Base-by-base conservation (phyloP, 371 early-diverging fungal genomes). In the Syncephalastrum contaminatum region DNA sequence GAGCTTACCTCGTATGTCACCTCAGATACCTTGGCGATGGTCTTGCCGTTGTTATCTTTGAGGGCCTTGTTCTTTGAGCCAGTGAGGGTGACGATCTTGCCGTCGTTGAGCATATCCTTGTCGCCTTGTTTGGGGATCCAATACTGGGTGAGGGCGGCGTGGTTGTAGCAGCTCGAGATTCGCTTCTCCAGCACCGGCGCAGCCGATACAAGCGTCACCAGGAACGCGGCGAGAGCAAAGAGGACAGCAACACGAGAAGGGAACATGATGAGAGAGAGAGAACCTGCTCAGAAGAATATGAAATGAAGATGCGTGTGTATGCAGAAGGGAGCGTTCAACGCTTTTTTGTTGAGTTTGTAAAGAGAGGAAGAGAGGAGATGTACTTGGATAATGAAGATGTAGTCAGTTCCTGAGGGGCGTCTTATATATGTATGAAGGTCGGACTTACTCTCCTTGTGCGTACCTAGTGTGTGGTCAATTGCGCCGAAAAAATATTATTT, bases 61-160 rank as follows among this genome's bases (percentile, higher is more conserved):
- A 70, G 42, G 7, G 58, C 10, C 43, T 55, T 61, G 4, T 47
- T 51, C 42, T 66, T 63, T 2, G 62, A 16, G 10, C 71, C 67
- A 3, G 42, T 61, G 18, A 70, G 46, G 12, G 43, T 42, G 2
- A 70, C 56, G 5, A 27, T 45, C 10, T 52, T 15, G n/a, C 71
- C 64, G 39, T 62, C 47, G 25, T 66, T 66, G 24, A 54, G 24
- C 55, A 61, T 58, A 43, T 64, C 67, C 27, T 57, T 39, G 14
- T 60, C 60, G 13, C 67, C 67, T 57, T 70, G 52, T 41, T 67
- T 70, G 7, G 64, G 64, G 21, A 66, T 64, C 71, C 64, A 70
- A 43, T 70, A 70, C 19, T 57, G 51, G 13, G 62, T 62, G 41
- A 62, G 50, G n/a, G 43, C 48, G 41, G 62, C 62, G 18, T 62